Evolutionary conservation across 116 monocot genomes (phyloP), one percentile per base, ranked within the genome.

Genomic region (Zostera marina): DNA sequence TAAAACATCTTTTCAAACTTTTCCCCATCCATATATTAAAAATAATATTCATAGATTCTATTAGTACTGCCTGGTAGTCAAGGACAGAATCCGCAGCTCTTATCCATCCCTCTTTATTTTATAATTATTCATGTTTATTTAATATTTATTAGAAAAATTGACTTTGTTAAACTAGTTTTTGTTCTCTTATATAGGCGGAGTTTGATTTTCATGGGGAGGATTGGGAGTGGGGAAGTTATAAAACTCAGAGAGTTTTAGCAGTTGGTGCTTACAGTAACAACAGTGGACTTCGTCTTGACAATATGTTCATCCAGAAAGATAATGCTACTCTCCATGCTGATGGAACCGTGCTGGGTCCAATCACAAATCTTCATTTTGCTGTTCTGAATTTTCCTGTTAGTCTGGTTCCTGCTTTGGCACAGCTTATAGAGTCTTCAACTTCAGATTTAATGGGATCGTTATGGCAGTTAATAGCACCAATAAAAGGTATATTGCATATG

Each of bases 311-410:
- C 44, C 85, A 89, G 66, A 96, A 96, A 64, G 89, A 89, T 56
- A 80, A 96, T 77, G 96, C 96, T 22, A 96, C 96, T 52, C 82
- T 96, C 59, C 96, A 96, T 74, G 96, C 96, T 47, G 96, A 96
- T 78, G 96, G 96, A 43, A 80, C 82, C 17, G 62, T 88, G 24
- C 63, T 96, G 15, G 96, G 96, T 22, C 82, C 85, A 63, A 68
- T 85, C 54, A 72, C 89, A 56, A 96, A 96, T 74, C 96, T 96
- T 67, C 96, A 96, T 68, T 96, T 96, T 67, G 96, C 96, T 51
- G 96, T 85, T 21, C 72, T 96, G 12, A 96, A 96, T 76, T 89
- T 96, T 56, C 96, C 96, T 25, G 66, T 96, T 69, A 74, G 85
- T 70, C 47, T 96, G 15, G 78, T 96, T 17, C 85, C 96, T 45